These are phyloP conservation scores for Striga asiatica DNA, from an alignment of 257 asterid genomes.

Conservation along the genomic window DNA sequence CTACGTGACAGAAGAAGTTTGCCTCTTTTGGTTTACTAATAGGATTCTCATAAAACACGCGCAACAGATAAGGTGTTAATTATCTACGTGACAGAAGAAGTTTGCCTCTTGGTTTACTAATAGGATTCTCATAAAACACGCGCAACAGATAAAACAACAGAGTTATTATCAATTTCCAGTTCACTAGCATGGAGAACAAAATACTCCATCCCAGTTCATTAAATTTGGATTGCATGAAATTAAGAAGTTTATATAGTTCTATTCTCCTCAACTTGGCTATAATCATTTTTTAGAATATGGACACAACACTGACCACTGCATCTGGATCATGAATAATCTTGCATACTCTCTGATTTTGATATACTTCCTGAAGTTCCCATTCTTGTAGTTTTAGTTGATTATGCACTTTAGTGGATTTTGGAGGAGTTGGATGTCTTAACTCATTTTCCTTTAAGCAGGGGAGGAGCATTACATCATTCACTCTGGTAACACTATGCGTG, in stretches of 20 bases:
- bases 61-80: too few species aligned
- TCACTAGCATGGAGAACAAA: too few species aligned
- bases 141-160: too few species aligned
- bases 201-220: too few species aligned
- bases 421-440: neutral
- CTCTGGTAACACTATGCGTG: constrained; percentile 31
- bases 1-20: too few species aligned
- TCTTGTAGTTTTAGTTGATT: neutral
- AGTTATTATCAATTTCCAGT: too few species aligned
- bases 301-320: neutral
- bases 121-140: too few species aligned
- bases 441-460: constrained; percentile 22
- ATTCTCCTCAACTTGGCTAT: constrained; percentile 7
- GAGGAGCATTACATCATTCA: constrained; percentile 31
- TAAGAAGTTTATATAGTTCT: neutral
- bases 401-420: neutral
- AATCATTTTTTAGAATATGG: neutral
- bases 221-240: neutral
- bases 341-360: constrained; percentile 1
- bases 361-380: neutral
- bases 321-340: neutral
- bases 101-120: too few species aligned
- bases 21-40: too few species aligned
- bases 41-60: too few species aligned
- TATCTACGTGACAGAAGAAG: too few species aligned